Evolutionary conservation across 306 rosid genomes (phyloP).

Genomic region (Lathyrus sativus): DNA sequence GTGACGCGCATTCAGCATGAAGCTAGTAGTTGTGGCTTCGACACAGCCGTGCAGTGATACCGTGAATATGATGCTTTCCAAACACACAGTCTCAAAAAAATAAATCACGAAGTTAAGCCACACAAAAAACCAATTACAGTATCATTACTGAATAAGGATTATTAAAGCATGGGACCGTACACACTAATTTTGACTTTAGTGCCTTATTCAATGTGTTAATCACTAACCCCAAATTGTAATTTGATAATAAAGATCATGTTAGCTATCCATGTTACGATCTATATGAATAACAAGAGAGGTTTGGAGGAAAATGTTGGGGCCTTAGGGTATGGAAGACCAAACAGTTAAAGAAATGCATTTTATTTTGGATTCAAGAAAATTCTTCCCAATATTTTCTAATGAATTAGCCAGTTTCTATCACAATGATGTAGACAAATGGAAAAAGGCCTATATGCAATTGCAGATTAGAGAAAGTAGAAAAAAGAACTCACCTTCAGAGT

Average conservation of each 20-base stretch:
- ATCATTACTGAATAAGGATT: constrained; percentile 24
- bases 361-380: neutral
- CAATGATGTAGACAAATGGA: neutral
- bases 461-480: constrained; percentile 28
- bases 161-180: neutral
- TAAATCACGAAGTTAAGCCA: constrained; percentile 5
- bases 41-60: too few species aligned
- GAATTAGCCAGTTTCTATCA: too few species aligned
- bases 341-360: neutral
- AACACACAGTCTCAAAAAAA: constrained; percentile 12
- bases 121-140: neutral
- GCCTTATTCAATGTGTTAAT: neutral
- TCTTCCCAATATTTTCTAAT: neutral
- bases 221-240: neutral
- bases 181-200: constrained; percentile 2
- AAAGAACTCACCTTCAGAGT: constrained; percentile 58
- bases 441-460: constrained; percentile 1
- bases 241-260: neutral
- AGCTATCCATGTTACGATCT: neutral
- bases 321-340: too few species aligned
- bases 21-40: too few species aligned
- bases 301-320: neutral
- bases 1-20: too few species aligned
- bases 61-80: too few species aligned
- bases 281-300: constrained; percentile 3